Evolutionary conservation across 352 stramenopile genomes (phyloP), one percentile per base, ranked within the genome.

Genomic region (Elongisporangium prolatum): DNA sequence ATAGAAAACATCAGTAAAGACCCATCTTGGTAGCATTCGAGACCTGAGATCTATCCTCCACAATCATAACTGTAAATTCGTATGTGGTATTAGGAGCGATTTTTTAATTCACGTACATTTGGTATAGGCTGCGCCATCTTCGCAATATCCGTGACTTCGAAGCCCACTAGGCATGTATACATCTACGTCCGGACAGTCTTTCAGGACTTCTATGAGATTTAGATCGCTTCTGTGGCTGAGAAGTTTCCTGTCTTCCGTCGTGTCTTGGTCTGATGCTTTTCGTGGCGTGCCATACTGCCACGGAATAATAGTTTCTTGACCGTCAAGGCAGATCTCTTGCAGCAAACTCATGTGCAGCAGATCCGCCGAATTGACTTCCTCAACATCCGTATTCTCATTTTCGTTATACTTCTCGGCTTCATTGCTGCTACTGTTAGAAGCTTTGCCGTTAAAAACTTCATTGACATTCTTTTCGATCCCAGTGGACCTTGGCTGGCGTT

Each of bases 171-270:
- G 76, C 20, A 85, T 53, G 64, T 80, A 90, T 38, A 89, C 71
- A 38, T 89, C 80, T 13, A 90, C 61, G 57, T 86, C 77, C 0
- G 75, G 65, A 51, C 80, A 89, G 48, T 72, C 64, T 21, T 70
- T 52, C 20, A 82, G 50, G 28, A 73, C 48, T 13, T 60, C 21
- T 22, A 75, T 72, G 3, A 75, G 28, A 37, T 57, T 57, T 14
- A 67, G 37, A 37, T 70, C 69, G 10, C 57, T 64, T 6, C 57
- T 56, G 22, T 63, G 50, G 8, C 37, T 63, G 21, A 74, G 63
- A 4, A 40, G 11, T 50, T 64, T 64, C 0, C 60, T 37, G 11
- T n/a, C 63, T 10, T 52, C 38, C 18, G 38, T 2, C 10, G 48
- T 63, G 38, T 34, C 34, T 50, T 69, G 51, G n/a, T 70, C 53